Conservation (phyloP, 208 protist genomes). For the Trypanosoma caninum region DNA sequence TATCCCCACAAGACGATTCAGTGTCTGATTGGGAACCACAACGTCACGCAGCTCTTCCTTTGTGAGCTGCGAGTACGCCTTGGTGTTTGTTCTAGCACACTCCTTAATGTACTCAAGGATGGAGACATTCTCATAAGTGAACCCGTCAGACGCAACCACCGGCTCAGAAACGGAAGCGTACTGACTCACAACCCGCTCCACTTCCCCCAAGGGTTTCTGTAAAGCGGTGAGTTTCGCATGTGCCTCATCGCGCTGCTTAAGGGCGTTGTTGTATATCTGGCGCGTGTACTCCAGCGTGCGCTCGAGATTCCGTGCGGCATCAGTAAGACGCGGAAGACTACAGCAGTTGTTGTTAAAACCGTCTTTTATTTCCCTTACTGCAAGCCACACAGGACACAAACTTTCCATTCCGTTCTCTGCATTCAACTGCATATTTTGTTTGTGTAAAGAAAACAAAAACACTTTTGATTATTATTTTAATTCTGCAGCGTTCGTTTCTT, state of each 20-base stretch:
- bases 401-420: not conserved
- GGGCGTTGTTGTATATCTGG: slow-evolving; percentile 60
- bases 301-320: slow-evolving; percentile 41
- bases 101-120: slow-evolving; percentile 71
- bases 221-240: slow-evolving; percentile 47
- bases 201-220: slow-evolving; percentile 51
- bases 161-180: slow-evolving; percentile 70
- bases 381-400: slow-evolving; percentile 47
- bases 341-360: slow-evolving; percentile 29
- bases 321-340: slow-evolving; percentile 37
- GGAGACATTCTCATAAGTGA: slow-evolving; percentile 75
- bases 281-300: slow-evolving; percentile 58
- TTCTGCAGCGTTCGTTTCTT: too few species aligned
- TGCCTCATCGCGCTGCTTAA: slow-evolving; percentile 55
- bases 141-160: slow-evolving; percentile 85
- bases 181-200: slow-evolving; percentile 62
- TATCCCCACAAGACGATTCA: slow-evolving; percentile 64
- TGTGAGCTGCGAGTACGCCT: slow-evolving; percentile 80
- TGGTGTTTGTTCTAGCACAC: slow-evolving; percentile 66
- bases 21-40: slow-evolving; percentile 71
- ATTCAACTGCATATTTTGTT: slow-evolving; percentile 2
- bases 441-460: not conserved
- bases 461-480: too few species aligned
- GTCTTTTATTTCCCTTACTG: slow-evolving; percentile 46
- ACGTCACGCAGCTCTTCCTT: slow-evolving; percentile 85